phyloP scores from a whole-genome alignment of 768 basidiomycete species.

The Macrolepiota dolichaula region DNA sequence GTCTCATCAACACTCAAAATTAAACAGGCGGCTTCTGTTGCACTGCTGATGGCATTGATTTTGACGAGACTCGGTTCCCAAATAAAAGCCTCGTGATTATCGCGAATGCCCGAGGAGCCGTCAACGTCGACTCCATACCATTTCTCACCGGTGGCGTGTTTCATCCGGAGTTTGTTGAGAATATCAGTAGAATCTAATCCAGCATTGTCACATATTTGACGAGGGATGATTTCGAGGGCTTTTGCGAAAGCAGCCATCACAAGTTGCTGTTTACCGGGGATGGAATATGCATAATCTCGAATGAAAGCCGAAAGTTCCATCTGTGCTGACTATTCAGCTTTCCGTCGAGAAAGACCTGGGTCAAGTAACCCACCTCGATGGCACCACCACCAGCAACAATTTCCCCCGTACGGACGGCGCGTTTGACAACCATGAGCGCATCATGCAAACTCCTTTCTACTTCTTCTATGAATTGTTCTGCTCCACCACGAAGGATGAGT shows the following conservation, averaged over 20 bases:
- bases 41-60: constrained; percentile 91
- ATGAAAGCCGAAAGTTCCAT: constrained; percentile 98
- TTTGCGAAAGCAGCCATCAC: constrained; percentile 96
- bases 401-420: constrained; percentile 92
- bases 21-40: constrained; percentile 93
- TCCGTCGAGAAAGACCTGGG: constrained; percentile 1
- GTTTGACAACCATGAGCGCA: constrained; percentile 99
- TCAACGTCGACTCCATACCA: constrained; percentile 98
- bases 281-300: constrained; percentile 84
- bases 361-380: constrained; percentile 63
- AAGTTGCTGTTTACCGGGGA: constrained; percentile 93
- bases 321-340: constrained; percentile 34
- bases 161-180: constrained; percentile 95
- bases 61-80: constrained; percentile 98
- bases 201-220: constrained; percentile 98
- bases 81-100: constrained; percentile 97
- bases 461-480: constrained; percentile 98
- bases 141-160: constrained; percentile 81
- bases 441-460: constrained; percentile 97
- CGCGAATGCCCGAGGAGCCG: constrained; percentile 78
- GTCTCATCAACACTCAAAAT: constrained; percentile 98
- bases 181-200: constrained; percentile 97
- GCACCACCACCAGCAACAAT: constrained; percentile 98
- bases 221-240: constrained; percentile 94
- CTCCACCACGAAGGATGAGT: constrained; percentile 89